Conservation (phyloP, 2,329 filamentous ascomycete genomes). For the Aspergillus proliferans region DNA sequence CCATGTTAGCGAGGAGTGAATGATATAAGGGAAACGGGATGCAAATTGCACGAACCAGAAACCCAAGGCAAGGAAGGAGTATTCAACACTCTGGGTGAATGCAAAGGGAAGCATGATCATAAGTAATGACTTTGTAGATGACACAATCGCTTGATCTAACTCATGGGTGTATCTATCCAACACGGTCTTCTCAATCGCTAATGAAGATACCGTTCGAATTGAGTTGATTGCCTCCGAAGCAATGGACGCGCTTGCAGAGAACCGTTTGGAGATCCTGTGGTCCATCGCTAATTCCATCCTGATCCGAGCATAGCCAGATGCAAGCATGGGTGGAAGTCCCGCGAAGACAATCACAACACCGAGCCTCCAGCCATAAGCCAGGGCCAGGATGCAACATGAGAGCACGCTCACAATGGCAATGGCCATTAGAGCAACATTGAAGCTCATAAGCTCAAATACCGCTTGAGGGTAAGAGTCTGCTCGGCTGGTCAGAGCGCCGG, state of each 20-base stretch:
- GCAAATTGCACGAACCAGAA: too few relatives aligned
- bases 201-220: slow-evolving; percentile 42
- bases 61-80: too few relatives aligned
- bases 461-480: too few relatives aligned
- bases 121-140: too few relatives aligned
- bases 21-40: too few relatives aligned
- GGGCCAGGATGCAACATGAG: slow-evolving; percentile 40
- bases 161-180: slow-evolving; percentile 14
- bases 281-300: slow-evolving; percentile 44
- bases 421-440: slow-evolving; percentile 45
- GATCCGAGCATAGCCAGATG: slow-evolving; percentile 43
- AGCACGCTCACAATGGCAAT: slow-evolving; percentile 43
- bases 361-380: slow-evolving; percentile 46
- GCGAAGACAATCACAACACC: slow-evolving; percentile 43
- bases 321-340: slow-evolving; percentile 40
- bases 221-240: slow-evolving; percentile 43
- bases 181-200: slow-evolving; percentile 40
- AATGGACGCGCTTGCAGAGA: slow-evolving; percentile 40
- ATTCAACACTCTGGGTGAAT: too few relatives aligned
- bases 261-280: slow-evolving; percentile 34
- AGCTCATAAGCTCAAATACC: slow-evolving; percentile 27
- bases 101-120: too few relatives aligned
- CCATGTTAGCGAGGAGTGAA: too few relatives aligned
- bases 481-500: too few relatives aligned
- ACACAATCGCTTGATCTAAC: too few relatives aligned